Evolutionary conservation across 1,139 yeast species (phyloP).

Genomic region (Pichia sp.): DNA sequence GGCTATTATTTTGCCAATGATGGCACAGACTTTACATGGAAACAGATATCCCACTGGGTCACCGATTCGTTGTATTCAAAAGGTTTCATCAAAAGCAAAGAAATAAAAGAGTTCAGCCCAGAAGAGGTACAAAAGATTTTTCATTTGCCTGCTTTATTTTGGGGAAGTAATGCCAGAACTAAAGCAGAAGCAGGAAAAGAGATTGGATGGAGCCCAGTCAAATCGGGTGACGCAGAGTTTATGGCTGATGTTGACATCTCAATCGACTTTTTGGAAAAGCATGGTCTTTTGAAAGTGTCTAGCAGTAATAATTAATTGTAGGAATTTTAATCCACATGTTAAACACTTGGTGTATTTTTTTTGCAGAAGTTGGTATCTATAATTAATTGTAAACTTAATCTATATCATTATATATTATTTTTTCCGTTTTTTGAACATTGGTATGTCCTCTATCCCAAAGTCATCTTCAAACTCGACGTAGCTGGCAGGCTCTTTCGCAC

Average conservation of each 20-base stretch:
- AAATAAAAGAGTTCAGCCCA: slow-evolving; percentile 1
- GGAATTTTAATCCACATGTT: background rate
- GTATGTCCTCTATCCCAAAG: slow-evolving; percentile 14
- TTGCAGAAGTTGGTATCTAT: background rate
- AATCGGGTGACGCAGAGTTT: background rate
- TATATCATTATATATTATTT: background rate
- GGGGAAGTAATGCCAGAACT: slow-evolving; percentile 7
- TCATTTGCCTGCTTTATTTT: slow-evolving; percentile 5
- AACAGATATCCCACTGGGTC: background rate
- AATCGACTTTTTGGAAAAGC: slow-evolving; percentile 1
- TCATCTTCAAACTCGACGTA: slow-evolving; percentile 12
- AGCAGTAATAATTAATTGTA: background rate
- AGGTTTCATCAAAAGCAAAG: background rate
- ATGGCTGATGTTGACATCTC: slow-evolving; percentile 1
- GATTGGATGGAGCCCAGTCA: slow-evolving; percentile 3
- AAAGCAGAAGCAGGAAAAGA: background rate
- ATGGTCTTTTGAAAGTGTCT: background rate
- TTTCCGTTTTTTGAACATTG: slow-evolving; percentile 14
- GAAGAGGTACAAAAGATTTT: background rate
- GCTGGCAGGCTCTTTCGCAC: background rate
- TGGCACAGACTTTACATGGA: slow-evolving; percentile 4
- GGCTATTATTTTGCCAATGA: slow-evolving; percentile 7
- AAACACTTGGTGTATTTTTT: no score
- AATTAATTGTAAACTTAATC: background rate
- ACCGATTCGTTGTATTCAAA: background rate